These are phyloP conservation scores for Aquilaria agallochum DNA, from an alignment of 441 rosid genomes.

Conservation along the genomic window DNA sequence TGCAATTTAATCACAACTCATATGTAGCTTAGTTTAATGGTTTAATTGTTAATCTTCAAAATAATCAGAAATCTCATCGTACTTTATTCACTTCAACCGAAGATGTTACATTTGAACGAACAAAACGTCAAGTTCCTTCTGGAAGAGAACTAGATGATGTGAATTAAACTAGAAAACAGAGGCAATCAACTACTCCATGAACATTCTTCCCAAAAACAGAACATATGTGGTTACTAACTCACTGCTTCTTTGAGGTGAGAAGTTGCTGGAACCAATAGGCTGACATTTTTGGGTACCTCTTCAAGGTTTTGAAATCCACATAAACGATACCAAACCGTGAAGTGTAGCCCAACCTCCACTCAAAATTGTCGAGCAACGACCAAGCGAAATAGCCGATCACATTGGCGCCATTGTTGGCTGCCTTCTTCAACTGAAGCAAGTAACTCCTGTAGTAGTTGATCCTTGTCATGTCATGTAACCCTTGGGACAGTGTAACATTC, in stretches of 20 bases:
- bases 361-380: conserved; percentile 95
- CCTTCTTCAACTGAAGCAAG: conserved; percentile 78
- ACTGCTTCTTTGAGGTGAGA: conserved; percentile 35
- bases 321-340: conserved; percentile 94
- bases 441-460: conserved; percentile 66
- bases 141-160: no score
- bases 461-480: conserved; percentile 74
- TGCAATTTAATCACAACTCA: no score
- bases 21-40: no score
- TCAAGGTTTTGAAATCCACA: conserved; percentile 60
- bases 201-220: no score
- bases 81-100: no score
- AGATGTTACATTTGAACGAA: no score
- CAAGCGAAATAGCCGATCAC: conserved; percentile 84
- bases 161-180: no score
- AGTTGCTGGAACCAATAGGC: conserved; percentile 83
- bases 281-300: conserved; percentile 88
- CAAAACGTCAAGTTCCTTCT: no score
- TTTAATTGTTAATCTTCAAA: no score
- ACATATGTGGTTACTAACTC: not conserved
- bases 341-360: conserved; percentile 89
- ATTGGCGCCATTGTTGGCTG: conserved; percentile 79
- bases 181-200: no score
- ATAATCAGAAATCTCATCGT: no score
- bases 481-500: conserved; percentile 58